Percentiles rank a stretch among this genome's conserved stretches.
phyloP scores from a whole-genome alignment of 257 asterid species.

The Solanum chaucha region DNA sequence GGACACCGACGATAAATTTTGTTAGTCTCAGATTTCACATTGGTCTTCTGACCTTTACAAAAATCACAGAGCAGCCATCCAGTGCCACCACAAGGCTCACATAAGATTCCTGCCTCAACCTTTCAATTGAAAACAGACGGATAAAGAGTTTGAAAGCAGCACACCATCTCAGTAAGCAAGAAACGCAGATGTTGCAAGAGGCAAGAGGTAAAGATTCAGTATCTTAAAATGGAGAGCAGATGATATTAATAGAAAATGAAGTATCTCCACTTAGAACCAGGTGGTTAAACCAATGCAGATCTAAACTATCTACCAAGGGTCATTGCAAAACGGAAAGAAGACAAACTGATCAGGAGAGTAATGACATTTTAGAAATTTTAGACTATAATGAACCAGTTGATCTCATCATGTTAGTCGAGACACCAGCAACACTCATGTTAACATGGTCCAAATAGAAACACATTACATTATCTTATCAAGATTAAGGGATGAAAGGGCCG shows the following conservation, averaged over 20 bases:
- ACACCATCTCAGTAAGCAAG: background rate
- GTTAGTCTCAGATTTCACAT: constrained; percentile 52
- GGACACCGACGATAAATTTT: constrained; percentile 71
- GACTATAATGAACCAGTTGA: background rate
- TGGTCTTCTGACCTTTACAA: constrained; percentile 68
- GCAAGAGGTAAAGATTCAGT: background rate
- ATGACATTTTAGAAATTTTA: too few relatives aligned
- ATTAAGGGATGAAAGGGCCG: too few relatives aligned
- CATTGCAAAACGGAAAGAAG: background rate
- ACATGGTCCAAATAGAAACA: background rate
- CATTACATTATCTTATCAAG: background rate
- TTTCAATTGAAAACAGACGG: background rate
- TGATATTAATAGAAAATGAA: too few relatives aligned
- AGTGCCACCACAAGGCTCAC: constrained; percentile 49
- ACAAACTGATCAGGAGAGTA: too few relatives aligned
- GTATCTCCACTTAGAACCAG: background rate
- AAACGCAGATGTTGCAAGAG: background rate
- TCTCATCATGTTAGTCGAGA: background rate
- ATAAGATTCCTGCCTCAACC: constrained; percentile 42
- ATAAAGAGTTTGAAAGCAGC: background rate
- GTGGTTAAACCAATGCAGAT: background rate
- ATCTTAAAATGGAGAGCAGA: background rate
- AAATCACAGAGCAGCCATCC: constrained; percentile 78
- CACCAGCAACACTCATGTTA: background rate
- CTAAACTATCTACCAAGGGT: background rate